These are phyloP conservation scores for Epichloe glyceriae DNA, from an alignment of 2,329 filamentous ascomycete species.

Conservation along the genomic window DNA sequence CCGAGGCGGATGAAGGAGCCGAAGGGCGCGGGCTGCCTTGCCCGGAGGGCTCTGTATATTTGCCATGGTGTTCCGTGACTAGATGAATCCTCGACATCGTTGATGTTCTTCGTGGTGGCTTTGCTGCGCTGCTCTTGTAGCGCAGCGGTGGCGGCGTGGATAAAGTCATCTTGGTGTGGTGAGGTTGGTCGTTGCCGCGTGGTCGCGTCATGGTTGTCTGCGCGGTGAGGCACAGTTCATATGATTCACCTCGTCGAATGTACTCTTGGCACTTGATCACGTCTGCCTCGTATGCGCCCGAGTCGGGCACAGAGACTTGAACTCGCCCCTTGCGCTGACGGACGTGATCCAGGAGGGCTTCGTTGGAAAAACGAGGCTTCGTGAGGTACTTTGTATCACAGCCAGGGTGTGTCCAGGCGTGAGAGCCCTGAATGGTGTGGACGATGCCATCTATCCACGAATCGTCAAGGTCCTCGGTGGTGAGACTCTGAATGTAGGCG, in stretches of 20 bases:
- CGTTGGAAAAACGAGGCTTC: slow-evolving; percentile 8
- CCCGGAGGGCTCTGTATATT: slow-evolving; percentile 57
- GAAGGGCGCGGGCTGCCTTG: slow-evolving; percentile 69
- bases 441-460: slow-evolving; percentile 20
- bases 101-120: background rate
- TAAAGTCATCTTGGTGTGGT: slow-evolving; percentile 5
- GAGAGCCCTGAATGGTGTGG: slow-evolving; percentile 19
- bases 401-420: slow-evolving; percentile 17
- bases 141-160: background rate
- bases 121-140: background rate
- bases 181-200: slow-evolving; percentile 25
- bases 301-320: slow-evolving; percentile 27
- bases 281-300: slow-evolving; percentile 47
- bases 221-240: slow-evolving; percentile 73
- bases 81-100: background rate
- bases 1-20: slow-evolving; percentile 68
- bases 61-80: slow-evolving; percentile 41
- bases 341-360: slow-evolving; percentile 8
- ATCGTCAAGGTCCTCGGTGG: slow-evolving; percentile 13
- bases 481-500: slow-evolving; percentile 46
- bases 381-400: slow-evolving; percentile 3
- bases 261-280: slow-evolving; percentile 57
- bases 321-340: slow-evolving; percentile 7
- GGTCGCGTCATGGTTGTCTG: slow-evolving; percentile 50
- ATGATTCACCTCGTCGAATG: slow-evolving; percentile 67